A percentile compares a stretch with the other conserved stretches of the same genome.
Evolutionary conservation across 257 asterid species (phyloP).

Genomic region (Salvia hispanica): DNA sequence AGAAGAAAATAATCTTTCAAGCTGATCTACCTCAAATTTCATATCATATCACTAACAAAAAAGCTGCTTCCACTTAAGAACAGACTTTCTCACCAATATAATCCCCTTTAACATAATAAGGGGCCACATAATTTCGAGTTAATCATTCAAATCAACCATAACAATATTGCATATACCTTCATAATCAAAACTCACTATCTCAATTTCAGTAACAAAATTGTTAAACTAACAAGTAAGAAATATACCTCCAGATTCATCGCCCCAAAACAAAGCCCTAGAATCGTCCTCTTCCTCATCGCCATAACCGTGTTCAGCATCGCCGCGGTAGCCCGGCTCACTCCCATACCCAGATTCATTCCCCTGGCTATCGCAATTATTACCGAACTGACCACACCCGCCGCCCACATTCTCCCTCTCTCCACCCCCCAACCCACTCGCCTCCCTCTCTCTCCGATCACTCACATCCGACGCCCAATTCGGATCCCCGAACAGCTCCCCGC

Average conservation of each 20-base stretch:
- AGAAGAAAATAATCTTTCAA: not conserved
- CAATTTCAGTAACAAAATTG: conserved; percentile 10
- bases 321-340: conserved; percentile 93
- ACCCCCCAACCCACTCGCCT: conserved; percentile 46
- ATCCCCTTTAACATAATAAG: not conserved
- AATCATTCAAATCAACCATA: not conserved
- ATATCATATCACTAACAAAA: not conserved
- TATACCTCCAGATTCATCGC: conserved; percentile 81
- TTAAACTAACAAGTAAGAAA: not conserved
- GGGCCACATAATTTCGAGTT: not conserved
- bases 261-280: conserved; percentile 73
- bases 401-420: conserved; percentile 57
- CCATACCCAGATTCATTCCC: conserved; percentile 94
- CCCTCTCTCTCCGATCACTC: conserved; percentile 79
- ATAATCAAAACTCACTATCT: not conserved
- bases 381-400: conserved; percentile 55
- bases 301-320: conserved; percentile 84
- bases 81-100: not conserved
- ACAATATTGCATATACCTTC: not conserved
- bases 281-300: conserved; percentile 93
- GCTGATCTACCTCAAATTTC: not conserved
- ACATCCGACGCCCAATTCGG: conserved; percentile 91
- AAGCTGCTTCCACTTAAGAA: not conserved
- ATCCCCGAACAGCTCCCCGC: conserved; percentile 93
- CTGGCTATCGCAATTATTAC: conserved; percentile 55